These are phyloP conservation scores for Leccinum broughii DNA, from an alignment of 768 basidiomycete species.

Conservation along the genomic window DNA sequence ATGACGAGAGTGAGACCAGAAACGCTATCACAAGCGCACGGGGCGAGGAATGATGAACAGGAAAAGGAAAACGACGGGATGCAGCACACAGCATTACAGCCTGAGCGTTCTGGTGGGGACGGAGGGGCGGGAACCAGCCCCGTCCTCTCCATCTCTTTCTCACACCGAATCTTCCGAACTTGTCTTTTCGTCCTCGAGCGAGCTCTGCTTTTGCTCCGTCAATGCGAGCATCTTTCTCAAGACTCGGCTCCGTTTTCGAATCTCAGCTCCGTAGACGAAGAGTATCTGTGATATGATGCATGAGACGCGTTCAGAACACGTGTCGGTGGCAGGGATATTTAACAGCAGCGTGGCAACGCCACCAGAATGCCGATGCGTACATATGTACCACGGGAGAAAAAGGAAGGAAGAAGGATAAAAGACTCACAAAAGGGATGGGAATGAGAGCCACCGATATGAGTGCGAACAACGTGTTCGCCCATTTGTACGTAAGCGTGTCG, in stretches of 20 bases:
- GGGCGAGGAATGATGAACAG: not conserved
- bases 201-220: conserved; percentile 4
- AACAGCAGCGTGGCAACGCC: not conserved
- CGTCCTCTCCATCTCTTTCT: not conserved
- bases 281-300: conserved; percentile 22
- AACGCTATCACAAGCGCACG: not conserved
- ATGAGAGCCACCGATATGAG: conserved; percentile 53
- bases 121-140: not conserved
- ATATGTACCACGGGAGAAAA: not conserved
- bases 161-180: not conserved
- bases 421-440: conserved; percentile 59
- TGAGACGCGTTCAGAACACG: not conserved
- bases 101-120: not conserved
- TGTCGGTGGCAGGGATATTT: not conserved
- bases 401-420: not conserved
- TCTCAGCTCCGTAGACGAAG: conserved; percentile 33
- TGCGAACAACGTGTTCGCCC: conserved; percentile 61
- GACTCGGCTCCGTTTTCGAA: conserved; percentile 33
- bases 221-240: conserved; percentile 24
- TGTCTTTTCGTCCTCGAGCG: not conserved
- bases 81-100: not conserved
- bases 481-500: conserved; percentile 51
- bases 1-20: not conserved
- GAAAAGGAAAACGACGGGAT: not conserved
- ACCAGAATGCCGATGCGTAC: not conserved